Percentiles rank a stretch among this genome's conserved stretches.
Evolutionary conservation across 2,329 filamentous ascomycete genomes (phyloP).

Genomic region (Coniochaeta sp.): DNA sequence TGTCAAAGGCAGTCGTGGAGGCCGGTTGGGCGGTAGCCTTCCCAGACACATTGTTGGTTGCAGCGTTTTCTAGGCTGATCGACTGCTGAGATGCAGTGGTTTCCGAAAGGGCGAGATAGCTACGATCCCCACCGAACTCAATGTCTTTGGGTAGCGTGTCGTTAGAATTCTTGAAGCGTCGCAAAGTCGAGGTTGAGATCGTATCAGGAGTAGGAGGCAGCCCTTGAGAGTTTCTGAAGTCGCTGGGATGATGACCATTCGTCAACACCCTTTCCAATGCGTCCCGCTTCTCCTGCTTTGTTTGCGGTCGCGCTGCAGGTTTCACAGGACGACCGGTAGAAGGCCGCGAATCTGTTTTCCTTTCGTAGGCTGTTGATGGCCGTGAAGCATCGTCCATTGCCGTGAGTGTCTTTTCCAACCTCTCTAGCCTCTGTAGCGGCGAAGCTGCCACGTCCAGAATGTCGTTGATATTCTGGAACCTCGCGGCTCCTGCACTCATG

Average conservation of each 20-base stretch:
- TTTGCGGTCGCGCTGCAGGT: slow-evolving; percentile 16
- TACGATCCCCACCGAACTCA: slow-evolving; percentile 19
- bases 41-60: background rate
- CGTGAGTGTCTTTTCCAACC: slow-evolving; percentile 23
- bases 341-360: slow-evolving; percentile 2
- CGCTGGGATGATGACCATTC: slow-evolving; percentile 30
- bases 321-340: slow-evolving; percentile 9
- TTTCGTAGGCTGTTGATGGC: slow-evolving; percentile 14
- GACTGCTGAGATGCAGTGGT: slow-evolving; percentile 17
- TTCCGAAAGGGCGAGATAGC: slow-evolving; percentile 22
- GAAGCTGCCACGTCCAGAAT: slow-evolving; percentile 34
- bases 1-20: slow-evolving; percentile 23
- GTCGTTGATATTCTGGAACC: slow-evolving; percentile 38
- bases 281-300: slow-evolving; percentile 40
- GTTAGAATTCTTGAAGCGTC: slow-evolving; percentile 40
- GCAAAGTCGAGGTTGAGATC: slow-evolving; percentile 47
- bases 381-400: slow-evolving; percentile 20
- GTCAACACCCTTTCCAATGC: slow-evolving; percentile 41
- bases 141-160: slow-evolving; percentile 34
- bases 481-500: slow-evolving; percentile 20
- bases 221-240: slow-evolving; percentile 31
- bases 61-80: slow-evolving; percentile 10
- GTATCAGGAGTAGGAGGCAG: slow-evolving; percentile 54
- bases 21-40: slow-evolving; percentile 16
- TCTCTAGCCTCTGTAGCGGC: slow-evolving; percentile 43